Evolutionary conservation across 441 rosid genomes (phyloP).

Genomic region (Eruca vesicaria): DNA sequence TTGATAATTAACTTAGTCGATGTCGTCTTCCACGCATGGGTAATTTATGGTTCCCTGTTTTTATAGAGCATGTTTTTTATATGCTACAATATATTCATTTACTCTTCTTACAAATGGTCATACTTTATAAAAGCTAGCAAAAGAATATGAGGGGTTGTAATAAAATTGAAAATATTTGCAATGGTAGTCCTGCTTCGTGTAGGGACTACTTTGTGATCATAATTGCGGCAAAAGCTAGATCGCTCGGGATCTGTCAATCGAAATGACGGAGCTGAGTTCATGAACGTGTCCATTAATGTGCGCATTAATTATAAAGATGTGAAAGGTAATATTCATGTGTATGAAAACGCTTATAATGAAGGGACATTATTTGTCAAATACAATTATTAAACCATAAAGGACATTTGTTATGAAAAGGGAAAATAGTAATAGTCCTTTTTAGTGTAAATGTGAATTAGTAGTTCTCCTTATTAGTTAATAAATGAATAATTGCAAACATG

Average conservation of each 20-base stretch:
- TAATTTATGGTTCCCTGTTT: too few species aligned
- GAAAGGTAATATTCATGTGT: neutral
- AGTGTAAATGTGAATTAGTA: too few species aligned
- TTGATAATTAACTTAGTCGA: neutral
- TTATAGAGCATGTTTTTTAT: too few species aligned
- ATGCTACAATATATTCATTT: too few species aligned
- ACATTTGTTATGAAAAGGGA: neutral
- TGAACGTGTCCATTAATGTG: neutral
- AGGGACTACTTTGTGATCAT: neutral
- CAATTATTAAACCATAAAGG: neutral
- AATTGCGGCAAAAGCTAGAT: neutral
- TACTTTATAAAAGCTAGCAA: neutral
- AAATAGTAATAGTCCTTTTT: neutral
- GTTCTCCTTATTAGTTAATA: neutral
- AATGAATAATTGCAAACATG: neutral
- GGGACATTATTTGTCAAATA: conserved; percentile 1
- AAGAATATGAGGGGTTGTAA: neutral
- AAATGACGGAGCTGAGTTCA: neutral
- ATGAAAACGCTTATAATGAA: neutral
- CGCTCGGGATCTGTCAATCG: neutral
- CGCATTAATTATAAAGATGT: neutral
- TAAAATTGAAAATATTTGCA: neutral
- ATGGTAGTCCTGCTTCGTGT: neutral
- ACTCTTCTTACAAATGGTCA: too few species aligned
- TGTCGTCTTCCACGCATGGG: too few species aligned